Evolutionary conservation across 768 basidiomycete species (phyloP).

Genomic region (Tricholoma furcatifolium): DNA sequence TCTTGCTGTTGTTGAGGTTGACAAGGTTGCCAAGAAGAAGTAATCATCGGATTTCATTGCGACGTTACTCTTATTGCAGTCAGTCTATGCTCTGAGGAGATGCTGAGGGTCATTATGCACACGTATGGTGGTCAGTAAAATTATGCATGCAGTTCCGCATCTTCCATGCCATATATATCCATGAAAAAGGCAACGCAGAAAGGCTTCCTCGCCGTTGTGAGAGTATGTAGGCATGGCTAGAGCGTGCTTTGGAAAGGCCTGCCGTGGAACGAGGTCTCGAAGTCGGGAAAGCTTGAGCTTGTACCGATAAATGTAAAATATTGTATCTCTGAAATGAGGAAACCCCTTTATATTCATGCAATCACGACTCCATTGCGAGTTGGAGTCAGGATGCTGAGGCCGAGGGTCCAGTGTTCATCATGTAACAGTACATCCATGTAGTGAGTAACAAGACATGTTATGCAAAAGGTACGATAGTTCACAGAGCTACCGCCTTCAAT

Average conservation of each 20-base stretch:
- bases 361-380: no score
- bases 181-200: conserved; percentile 9
- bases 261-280: conserved; percentile 20
- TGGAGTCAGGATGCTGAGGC: no score
- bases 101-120: conserved; percentile 18
- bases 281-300: conserved; percentile 8
- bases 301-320: not conserved
- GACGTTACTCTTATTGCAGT: conserved; percentile 21
- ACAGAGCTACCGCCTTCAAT: conserved; percentile 9
- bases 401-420: no score
- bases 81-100: conserved; percentile 18
- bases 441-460: not conserved
- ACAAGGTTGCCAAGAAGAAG: conserved; percentile 73
- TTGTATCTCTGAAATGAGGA: no score
- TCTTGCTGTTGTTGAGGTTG: conserved; percentile 69
- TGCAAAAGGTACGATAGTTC: not conserved
- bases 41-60: conserved; percentile 33
- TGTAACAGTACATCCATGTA: no score
- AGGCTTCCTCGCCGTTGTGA: no score
- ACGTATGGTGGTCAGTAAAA: conserved; percentile 26
- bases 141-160: conserved; percentile 31
- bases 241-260: conserved; percentile 18
- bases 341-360: no score
- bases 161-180: conserved; percentile 21
- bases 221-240: conserved; percentile 21